Percentiles rank a stretch among this genome's conserved stretches.
These are phyloP conservation scores for Corchorus olitorius DNA, from an alignment of 345 rosid species.

Conservation along the genomic window DNA sequence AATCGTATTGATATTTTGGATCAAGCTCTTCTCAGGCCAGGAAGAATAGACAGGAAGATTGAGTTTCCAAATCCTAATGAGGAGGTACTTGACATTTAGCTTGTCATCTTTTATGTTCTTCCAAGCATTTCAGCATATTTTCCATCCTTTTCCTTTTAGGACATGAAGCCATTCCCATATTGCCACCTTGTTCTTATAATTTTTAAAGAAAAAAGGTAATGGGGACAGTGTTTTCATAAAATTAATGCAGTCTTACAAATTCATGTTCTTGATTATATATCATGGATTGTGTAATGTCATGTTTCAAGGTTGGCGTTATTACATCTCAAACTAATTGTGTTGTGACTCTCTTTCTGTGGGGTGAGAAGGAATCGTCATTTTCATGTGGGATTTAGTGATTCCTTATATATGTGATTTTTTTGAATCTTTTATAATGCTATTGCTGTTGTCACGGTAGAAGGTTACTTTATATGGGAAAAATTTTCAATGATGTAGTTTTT, in stretches of 20 bases:
- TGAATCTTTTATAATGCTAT: neutral
- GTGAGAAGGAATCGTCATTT: neutral
- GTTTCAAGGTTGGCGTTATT: neutral
- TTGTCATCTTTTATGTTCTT: neutral
- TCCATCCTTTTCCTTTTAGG: neutral
- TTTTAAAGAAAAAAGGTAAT: neutral
- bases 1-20: constrained; percentile 96
- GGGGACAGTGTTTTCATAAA: neutral
- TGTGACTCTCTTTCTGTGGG: neutral
- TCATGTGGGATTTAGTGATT: neutral
- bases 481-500: neutral
- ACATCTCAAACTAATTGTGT: neutral
- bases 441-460: neutral
- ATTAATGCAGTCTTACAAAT: neutral
- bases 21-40: constrained; percentile 99
- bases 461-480: neutral
- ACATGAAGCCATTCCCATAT: neutral
- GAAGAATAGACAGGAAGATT: constrained; percentile 95
- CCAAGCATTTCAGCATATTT: neutral
- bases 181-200: neutral
- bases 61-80: constrained; percentile 98
- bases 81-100: constrained; percentile 49
- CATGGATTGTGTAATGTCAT: neutral
- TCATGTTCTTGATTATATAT: neutral
- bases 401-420: neutral